phyloP scores from a whole-genome alignment of 1,284 basidiomycete species.

The Cutaneotrichosporon spelunceum region DNA sequence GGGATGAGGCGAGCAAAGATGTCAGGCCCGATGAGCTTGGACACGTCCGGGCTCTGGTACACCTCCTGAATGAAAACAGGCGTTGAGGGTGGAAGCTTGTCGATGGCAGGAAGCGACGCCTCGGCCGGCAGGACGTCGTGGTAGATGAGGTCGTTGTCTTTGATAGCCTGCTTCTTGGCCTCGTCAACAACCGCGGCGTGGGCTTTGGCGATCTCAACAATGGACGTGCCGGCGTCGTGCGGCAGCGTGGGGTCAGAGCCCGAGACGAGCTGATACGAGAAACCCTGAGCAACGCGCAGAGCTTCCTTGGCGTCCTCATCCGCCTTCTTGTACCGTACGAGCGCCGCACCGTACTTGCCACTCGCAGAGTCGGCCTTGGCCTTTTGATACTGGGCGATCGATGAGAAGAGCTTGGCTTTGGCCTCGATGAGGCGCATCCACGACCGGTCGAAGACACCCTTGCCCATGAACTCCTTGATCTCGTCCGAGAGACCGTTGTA shows the following conservation, averaged over 20 bases:
- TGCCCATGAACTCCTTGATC: conserved; percentile 91
- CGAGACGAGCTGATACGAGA: conserved; percentile 69
- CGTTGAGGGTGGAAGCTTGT: conserved; percentile 72
- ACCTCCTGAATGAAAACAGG: conserved; percentile 91
- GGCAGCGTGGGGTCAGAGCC: conserved; percentile 78
- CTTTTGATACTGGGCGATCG: conserved; percentile 83
- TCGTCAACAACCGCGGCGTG: conserved; percentile 76
- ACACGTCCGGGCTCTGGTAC: conserved; percentile 84
- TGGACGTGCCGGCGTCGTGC: conserved; percentile 72
- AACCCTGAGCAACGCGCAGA: conserved; percentile 64
- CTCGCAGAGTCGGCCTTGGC: conserved; percentile 72
- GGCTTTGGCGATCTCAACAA: conserved; percentile 77
- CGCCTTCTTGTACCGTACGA: conserved; percentile 76
- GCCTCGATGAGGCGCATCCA: conserved; percentile 71
- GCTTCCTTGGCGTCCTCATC: conserved; percentile 84
- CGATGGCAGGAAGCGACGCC: conserved; percentile 74
- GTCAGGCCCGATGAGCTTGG: conserved; percentile 90
- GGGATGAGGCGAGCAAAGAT: conserved; percentile 86
- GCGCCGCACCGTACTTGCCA: conserved; percentile 78
- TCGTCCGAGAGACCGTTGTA: conserved; percentile 80
- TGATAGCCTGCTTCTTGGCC: conserved; percentile 68
- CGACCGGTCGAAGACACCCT: conserved; percentile 91
- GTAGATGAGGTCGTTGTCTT: conserved; percentile 97
- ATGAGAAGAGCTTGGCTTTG: conserved; percentile 85
- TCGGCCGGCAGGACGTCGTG: conserved; percentile 84